Conservation (phyloP, 371 early-diverging fungal genomes). For the Apophysomyces trapeziformis region DNA sequence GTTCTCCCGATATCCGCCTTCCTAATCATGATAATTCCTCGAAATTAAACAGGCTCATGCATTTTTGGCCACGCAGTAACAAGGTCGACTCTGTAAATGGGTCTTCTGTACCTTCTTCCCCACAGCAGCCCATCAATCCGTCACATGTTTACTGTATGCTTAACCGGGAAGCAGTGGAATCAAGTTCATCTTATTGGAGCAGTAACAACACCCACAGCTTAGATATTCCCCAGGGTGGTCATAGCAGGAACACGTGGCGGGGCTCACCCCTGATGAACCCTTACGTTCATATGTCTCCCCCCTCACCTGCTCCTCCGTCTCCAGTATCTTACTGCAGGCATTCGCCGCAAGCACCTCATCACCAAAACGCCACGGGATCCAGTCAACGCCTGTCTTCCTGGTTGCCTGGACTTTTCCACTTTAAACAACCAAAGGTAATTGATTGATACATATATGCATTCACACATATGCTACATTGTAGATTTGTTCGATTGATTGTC, state of each 20-base stretch:
- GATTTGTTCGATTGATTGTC: constrained; percentile 49
- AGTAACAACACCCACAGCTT: neutral
- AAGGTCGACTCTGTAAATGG: constrained; percentile 1
- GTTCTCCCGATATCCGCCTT: neutral
- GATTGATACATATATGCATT: neutral
- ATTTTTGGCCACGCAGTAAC: constrained; percentile 23
- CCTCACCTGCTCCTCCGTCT: constrained; percentile 8
- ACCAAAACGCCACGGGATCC: neutral
- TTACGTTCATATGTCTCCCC: neutral
- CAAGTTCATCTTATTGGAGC: neutral
- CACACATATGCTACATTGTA: constrained; percentile 40
- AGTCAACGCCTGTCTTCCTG: constrained; percentile 25
- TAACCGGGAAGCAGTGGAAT: constrained; percentile 2
- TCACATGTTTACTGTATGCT: neutral
- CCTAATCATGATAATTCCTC: neutral
- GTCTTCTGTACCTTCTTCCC: neutral
- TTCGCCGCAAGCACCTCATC: neutral
- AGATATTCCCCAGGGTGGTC: neutral
- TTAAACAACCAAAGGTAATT: constrained; percentile 29
- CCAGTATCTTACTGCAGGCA: neutral
- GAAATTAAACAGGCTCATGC: constrained; percentile 22
- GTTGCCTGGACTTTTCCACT: constrained; percentile 31
- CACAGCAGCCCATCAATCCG: neutral
- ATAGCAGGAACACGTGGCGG: constrained; percentile 1
- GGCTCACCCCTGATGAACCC: neutral